Conservation (phyloP, 345 rosid species). For the Eutrema yunnanense region DNA sequence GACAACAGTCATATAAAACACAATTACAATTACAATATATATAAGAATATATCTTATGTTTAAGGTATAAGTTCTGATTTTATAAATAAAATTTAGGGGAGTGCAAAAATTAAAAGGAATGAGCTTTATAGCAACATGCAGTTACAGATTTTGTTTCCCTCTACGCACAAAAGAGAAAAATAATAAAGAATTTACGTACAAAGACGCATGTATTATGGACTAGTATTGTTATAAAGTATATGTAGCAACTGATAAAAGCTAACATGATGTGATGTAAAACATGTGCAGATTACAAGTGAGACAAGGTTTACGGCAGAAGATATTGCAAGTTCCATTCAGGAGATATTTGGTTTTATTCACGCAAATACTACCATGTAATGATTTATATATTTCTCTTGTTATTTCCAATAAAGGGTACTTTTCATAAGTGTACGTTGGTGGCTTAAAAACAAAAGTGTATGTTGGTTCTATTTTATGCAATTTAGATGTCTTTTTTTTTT, state of each 20-base stretch:
- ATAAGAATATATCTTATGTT: background rate
- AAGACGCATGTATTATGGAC: background rate
- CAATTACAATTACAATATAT: background rate
- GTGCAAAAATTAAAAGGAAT: background rate
- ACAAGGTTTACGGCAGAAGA: conserved; percentile 74
- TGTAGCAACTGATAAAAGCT: background rate
- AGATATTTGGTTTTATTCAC: conserved; percentile 81
- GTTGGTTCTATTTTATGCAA: conserved; percentile 11
- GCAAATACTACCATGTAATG: conserved; percentile 63
- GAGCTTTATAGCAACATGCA: background rate
- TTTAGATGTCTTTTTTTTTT: conserved; percentile 1
- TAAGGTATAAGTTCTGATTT: background rate
- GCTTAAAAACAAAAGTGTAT: background rate
- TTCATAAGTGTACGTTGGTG: background rate
- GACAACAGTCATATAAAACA: too few relatives aligned
- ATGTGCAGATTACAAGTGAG: conserved; percentile 61
- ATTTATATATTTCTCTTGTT: background rate
- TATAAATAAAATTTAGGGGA: background rate
- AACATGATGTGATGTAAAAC: background rate
- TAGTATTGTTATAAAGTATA: conserved; percentile 1
- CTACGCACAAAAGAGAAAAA: background rate
- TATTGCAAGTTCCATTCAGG: conserved; percentile 84
- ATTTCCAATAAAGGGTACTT: background rate
- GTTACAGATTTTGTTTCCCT: background rate
- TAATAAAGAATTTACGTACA: background rate